These are phyloP conservation scores for Citrus sp. DNA, from an alignment of 345 rosid species.

Conservation along the genomic window DNA sequence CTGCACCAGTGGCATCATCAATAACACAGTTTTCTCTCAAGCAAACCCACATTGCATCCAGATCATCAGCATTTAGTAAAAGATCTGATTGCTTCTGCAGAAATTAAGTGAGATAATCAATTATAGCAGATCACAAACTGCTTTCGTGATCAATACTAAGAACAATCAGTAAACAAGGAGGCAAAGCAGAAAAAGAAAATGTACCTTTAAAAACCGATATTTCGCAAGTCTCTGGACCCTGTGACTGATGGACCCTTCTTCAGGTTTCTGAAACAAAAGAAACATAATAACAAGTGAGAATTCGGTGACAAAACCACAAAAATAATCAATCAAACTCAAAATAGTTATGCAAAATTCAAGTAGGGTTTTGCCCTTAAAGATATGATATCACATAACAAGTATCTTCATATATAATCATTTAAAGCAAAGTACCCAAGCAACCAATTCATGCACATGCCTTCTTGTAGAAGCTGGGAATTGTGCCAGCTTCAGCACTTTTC, in stretches of 20 bases:
- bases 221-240: slow-evolving; percentile 94
- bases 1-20: slow-evolving; percentile 99
- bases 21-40: slow-evolving; percentile 98
- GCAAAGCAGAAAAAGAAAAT: not conserved
- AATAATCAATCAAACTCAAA: not conserved
- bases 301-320: not conserved
- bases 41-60: slow-evolving; percentile 99
- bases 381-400: not conserved
- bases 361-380: not conserved
- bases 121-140: not conserved
- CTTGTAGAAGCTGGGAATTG: slow-evolving; percentile 92
- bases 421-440: slow-evolving; percentile 11
- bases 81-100: slow-evolving; percentile 98
- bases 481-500: slow-evolving; percentile 81
- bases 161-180: not conserved
- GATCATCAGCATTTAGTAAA: slow-evolving; percentile 89
- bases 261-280: slow-evolving; percentile 79
- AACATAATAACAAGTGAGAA: not conserved
- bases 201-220: slow-evolving; percentile 87
- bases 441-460: slow-evolving; percentile 54
- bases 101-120: slow-evolving; percentile 17
- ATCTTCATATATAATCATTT: not conserved
- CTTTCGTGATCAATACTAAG: not conserved
- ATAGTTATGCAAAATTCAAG: not conserved
- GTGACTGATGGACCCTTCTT: slow-evolving; percentile 94